Conservation (phyloP, 2,329 filamentous ascomycete genomes). For the Colletotrichum chrysophilum region DNA sequence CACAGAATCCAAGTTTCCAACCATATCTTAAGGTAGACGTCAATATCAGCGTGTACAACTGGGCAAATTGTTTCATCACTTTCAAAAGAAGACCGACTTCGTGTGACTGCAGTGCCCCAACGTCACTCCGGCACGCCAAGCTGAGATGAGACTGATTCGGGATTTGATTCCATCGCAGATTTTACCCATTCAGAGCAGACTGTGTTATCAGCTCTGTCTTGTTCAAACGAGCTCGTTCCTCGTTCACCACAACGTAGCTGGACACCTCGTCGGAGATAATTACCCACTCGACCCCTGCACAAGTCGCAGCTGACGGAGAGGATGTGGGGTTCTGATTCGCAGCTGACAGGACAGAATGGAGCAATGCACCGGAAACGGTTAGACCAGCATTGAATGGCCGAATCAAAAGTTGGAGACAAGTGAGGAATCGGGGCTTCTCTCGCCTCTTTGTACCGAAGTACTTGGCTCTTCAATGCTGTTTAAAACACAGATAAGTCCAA, state of each 20-base stretch:
- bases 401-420: no score
- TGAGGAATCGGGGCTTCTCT: no score
- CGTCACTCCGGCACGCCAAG: background rate
- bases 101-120: background rate
- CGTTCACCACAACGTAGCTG: background rate
- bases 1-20: fast-evolving
- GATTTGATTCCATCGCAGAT: background rate
- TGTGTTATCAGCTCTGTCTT: background rate
- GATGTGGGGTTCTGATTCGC: background rate
- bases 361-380: background rate
- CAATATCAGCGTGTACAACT: background rate
- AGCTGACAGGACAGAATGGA: background rate
- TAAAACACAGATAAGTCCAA: background rate
- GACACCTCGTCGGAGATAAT: background rate
- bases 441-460: background rate
- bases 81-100: background rate
- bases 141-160: background rate
- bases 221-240: background rate
- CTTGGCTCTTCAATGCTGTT: background rate
- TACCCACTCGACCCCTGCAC: background rate
- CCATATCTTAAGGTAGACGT: background rate
- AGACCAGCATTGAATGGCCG: background rate
- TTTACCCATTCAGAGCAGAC: background rate
- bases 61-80: fast-evolving
- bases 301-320: background rate